These are phyloP conservation scores for Moniliophthora roreri DNA, from an alignment of 1,284 basidiomycete genomes.

Conservation along the genomic window DNA sequence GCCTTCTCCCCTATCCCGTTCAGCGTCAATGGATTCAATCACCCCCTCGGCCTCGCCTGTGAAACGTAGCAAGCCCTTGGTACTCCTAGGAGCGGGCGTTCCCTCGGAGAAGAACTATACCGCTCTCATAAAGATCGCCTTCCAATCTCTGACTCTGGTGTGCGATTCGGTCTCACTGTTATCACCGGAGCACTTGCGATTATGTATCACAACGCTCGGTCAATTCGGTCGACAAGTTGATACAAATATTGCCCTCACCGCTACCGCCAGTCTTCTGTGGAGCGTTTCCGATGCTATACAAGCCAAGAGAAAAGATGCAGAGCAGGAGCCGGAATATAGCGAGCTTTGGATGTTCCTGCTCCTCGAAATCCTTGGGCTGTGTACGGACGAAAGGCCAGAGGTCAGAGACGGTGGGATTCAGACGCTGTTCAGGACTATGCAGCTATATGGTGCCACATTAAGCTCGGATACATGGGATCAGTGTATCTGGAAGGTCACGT, in stretches of 20 bases:
- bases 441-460: slow-evolving; percentile 87
- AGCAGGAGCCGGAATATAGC: slow-evolving; percentile 71
- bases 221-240: slow-evolving; percentile 91
- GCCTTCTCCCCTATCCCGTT: slow-evolving; percentile 28
- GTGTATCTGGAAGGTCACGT: slow-evolving; percentile 86
- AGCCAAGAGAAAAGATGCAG: slow-evolving; percentile 66
- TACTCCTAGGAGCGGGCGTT: slow-evolving; percentile 50
- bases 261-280: slow-evolving; percentile 88
- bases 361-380: slow-evolving; percentile 80
- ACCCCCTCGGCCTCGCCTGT: slow-evolving; percentile 39
- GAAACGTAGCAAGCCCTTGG: slow-evolving; percentile 40
- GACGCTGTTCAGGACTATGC: slow-evolving; percentile 91
- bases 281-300: slow-evolving; percentile 92
- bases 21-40: slow-evolving; percentile 40
- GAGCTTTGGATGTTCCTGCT: slow-evolving; percentile 92
- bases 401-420: slow-evolving; percentile 93
- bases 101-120: slow-evolving; percentile 64
- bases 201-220: slow-evolving; percentile 88
- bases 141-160: slow-evolving; percentile 91
- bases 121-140: slow-evolving; percentile 82
- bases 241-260: slow-evolving; percentile 94
- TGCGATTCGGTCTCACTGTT: slow-evolving; percentile 90
- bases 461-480: slow-evolving; percentile 83
- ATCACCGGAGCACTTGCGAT: slow-evolving; percentile 75
- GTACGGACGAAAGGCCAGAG: slow-evolving; percentile 81